Evolutionary conservation across 192 early-diverging fungal genomes (phyloP), one percentile per base, ranked within the genome.

Genomic region (Backusella australiensis): DNA sequence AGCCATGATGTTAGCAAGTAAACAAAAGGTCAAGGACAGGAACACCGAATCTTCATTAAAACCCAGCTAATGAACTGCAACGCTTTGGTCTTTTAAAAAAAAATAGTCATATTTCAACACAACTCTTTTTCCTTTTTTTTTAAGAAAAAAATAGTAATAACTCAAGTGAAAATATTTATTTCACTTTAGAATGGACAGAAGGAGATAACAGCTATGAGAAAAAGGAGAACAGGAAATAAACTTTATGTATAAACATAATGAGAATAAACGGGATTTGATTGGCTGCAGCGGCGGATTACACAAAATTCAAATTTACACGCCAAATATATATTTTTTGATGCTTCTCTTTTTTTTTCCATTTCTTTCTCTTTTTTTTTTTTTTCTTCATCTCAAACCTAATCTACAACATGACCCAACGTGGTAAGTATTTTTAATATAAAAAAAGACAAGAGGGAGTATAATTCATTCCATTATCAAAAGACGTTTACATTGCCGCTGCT

Each of bases 401-500:
- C 69, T 46, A 71, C n/a, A 71, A 59, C 56, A 71, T 71, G 69
- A 71, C 69, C 21, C 69, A 71, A 49, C 69, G 69, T 46, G 69
- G 69, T 71, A 71, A 71, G 69, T 70, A 21, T 38, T 21, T 23
- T 59, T 19, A 34, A 34, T 6, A 29, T 44, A 14, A 70, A 23
- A 39, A 8, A 42, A 29, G 17, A 23, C 3, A 70, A 21, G 35
- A 6, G 34, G 34, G 19, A 38, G 17, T 32, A 12, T 15, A 67
- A 67, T 32, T 36, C 35, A 34, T 67, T 67, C 14, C 8, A 14
- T 70, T 6, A 23, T 5, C 2, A 69, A 14, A 75, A 83, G 90
- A 93, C 73, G 97, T 94, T 75, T 99, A 94, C 80, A 97, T 99
- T 82, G 93, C 94, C 68, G 92, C 95, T 72, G 87, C 93, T 68